These are phyloP conservation scores for Cicer pinnatifidum DNA, from an alignment of 306 rosid species.

Conservation along the genomic window DNA sequence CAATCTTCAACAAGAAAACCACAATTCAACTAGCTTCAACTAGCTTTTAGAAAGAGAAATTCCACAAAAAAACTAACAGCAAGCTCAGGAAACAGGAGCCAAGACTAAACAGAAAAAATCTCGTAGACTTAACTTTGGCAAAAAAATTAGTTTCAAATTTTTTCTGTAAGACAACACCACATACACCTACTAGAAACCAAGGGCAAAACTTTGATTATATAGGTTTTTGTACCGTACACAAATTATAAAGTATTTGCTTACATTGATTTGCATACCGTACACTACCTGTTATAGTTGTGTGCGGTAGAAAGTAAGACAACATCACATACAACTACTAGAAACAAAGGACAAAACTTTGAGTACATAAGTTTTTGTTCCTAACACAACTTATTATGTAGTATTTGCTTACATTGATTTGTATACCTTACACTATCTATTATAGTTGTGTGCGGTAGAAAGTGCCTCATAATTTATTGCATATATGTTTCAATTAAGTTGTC, in stretches of 20 bases:
- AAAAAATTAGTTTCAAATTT: neutral
- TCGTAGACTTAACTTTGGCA: neutral
- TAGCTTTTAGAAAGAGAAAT: neutral
- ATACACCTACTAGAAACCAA: neutral
- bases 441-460: neutral
- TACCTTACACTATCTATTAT: neutral
- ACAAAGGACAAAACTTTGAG: neutral
- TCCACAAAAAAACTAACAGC: neutral
- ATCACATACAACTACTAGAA: neutral
- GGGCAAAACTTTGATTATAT: neutral
- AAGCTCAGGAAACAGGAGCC: neutral
- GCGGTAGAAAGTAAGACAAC: neutral
- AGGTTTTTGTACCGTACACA: neutral
- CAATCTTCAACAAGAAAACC: neutral
- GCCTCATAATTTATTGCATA: neutral
- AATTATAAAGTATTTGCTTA: neutral
- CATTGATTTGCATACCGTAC: neutral
- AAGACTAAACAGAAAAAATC: neutral
- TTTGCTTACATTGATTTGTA: neutral
- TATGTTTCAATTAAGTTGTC: constrained; percentile 17
- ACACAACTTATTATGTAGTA: neutral
- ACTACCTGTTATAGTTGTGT: neutral
- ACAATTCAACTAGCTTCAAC: neutral
- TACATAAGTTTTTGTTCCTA: neutral
- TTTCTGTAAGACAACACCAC: neutral